phyloP scores from a whole-genome alignment of 139 green algal genomes.

The Pleodorina starrii region DNA sequence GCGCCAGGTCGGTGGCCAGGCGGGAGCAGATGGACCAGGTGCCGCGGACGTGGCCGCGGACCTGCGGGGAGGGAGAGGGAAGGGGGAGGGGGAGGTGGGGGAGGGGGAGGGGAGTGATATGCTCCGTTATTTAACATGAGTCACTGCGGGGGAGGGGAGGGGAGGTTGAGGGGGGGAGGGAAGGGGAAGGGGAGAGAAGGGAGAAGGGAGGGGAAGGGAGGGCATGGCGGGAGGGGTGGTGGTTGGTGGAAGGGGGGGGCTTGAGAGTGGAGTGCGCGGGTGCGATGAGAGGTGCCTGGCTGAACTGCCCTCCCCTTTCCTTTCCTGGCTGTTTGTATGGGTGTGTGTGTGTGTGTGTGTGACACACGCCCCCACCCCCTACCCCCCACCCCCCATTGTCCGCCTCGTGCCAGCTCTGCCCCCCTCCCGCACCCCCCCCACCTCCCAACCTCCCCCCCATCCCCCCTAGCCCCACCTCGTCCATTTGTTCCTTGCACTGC shows the following conservation, averaged over 20 bases:
- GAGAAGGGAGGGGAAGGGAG: neutral
- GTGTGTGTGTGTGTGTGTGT: no score
- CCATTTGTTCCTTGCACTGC: conserved; percentile 10
- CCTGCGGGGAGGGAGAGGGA: neutral
- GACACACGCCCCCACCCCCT: no score
- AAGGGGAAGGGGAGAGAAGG: neutral
- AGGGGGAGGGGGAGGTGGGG: neutral
- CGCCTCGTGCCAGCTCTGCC: no score
- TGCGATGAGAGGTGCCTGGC: no score
- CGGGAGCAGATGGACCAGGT: conserved; percentile 29
- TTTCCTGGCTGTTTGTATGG: no score
- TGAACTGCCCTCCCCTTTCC: no score
- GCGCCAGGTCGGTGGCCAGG: conserved; percentile 51
- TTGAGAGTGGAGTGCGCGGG: no score
- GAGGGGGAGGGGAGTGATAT: neutral
- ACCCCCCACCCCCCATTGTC: no score
- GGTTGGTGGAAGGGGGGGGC: no score
- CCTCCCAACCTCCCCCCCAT: neutral
- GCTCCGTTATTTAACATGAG: no score
- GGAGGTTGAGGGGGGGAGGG: neutral
- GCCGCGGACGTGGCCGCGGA: neutral
- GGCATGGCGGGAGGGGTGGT: neutral
- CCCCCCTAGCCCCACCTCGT: neutral
- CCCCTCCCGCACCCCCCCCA: no score
- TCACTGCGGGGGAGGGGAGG: no score